These are phyloP conservation scores for Metschnikowia continentalis DNA, from an alignment of 805 yeast species.

Conservation along the genomic window DNA sequence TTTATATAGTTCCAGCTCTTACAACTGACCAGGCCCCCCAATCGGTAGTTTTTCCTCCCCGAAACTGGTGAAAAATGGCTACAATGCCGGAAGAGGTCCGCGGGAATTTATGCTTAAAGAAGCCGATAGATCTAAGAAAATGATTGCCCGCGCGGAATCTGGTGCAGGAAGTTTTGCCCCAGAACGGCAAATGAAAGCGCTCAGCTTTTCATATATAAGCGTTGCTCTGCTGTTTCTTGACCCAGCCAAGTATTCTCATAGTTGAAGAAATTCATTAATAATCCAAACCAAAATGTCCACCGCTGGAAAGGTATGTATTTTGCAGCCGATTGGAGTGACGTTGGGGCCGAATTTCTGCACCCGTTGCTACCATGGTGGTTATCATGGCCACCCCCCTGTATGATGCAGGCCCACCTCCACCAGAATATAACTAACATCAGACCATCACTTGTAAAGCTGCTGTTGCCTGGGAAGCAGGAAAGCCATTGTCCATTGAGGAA, in stretches of 20 bases:
- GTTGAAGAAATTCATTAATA: background rate
- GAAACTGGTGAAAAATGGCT: background rate
- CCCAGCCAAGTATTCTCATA: background rate
- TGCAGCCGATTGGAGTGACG: background rate
- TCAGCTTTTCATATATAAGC: constrained; percentile 2
- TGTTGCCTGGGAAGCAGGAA: constrained; percentile 93
- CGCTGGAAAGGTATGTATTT: constrained; percentile 24
- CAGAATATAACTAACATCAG: constrained; percentile 21
- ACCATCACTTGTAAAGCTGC: constrained; percentile 90
- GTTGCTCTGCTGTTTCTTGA: background rate
- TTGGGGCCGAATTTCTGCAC: background rate
- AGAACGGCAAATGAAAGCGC: constrained; percentile 5
- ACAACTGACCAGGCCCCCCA: background rate
- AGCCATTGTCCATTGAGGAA: constrained; percentile 77
- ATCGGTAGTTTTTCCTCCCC: background rate
- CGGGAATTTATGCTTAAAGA: constrained; percentile 1
- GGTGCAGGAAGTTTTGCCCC: constrained; percentile 2
- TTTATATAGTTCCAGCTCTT: background rate
- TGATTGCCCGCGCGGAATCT: constrained; percentile 3
- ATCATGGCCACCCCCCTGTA: background rate
- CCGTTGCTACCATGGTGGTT: background rate
- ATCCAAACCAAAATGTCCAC: constrained; percentile 15
- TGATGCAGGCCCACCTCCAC: background rate
- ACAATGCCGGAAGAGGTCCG: background rate
- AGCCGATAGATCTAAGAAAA: background rate